Conservation (phyloP, 768 basidiomycete genomes). For the Wakefieldia striispora region DNA sequence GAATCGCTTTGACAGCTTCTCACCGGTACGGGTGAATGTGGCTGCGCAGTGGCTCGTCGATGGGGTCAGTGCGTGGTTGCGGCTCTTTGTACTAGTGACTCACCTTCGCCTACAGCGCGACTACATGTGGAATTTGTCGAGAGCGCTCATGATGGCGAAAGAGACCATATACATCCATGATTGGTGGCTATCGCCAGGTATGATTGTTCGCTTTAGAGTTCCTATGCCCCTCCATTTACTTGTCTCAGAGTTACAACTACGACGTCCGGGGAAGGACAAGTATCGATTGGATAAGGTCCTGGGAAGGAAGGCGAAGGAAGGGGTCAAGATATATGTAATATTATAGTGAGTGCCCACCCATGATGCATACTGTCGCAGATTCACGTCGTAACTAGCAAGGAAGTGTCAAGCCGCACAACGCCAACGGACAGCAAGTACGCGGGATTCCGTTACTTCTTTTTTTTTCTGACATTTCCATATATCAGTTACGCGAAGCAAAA, state of each 20-base stretch:
- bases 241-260: slow-evolving; percentile 70
- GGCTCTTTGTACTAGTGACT: neutral
- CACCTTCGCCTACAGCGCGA: slow-evolving; percentile 61
- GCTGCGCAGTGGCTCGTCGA: slow-evolving; percentile 98
- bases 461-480: slow-evolving; percentile 6
- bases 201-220: slow-evolving; percentile 1
- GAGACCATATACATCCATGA: slow-evolving; percentile 94
- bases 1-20: slow-evolving; percentile 93
- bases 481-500: slow-evolving; percentile 83
- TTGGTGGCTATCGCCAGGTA: slow-evolving; percentile 96
- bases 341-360: slow-evolving; percentile 63
- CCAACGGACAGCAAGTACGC: slow-evolving; percentile 89
- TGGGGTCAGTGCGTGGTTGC: slow-evolving; percentile 56
- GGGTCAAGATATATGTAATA: slow-evolving; percentile 94
- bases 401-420: slow-evolving; percentile 93
- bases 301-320: slow-evolving; percentile 89
- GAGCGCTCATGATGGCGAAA: slow-evolving; percentile 86
- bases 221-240: neutral
- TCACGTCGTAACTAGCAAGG: slow-evolving; percentile 55
- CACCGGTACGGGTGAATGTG: slow-evolving; percentile 89
- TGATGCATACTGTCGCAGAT: neutral
- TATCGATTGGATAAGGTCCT: slow-evolving; percentile 87
- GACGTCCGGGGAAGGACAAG: slow-evolving; percentile 78
- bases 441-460: neutral
- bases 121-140: slow-evolving; percentile 96